Evolutionary conservation across 208 protist genomes (phyloP).

Genomic region (Tritrichomonas musculus): DNA sequence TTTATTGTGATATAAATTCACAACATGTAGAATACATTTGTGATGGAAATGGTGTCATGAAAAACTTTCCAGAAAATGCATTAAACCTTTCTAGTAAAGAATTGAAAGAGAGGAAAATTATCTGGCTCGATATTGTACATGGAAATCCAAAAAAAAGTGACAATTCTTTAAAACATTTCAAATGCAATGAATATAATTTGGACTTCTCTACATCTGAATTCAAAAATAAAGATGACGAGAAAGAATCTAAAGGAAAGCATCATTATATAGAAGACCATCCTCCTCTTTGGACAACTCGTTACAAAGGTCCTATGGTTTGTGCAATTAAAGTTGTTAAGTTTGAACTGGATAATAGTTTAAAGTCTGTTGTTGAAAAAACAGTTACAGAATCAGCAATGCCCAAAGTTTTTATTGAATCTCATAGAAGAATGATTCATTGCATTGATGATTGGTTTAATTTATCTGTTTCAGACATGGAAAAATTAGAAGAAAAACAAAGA

Average conservation of each 20-base stretch:
- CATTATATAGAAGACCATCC: no score
- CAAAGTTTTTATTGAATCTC: neutral
- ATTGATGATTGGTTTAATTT: neutral
- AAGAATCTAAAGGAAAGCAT: no score
- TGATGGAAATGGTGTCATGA: no score
- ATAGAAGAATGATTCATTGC: neutral
- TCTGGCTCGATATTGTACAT: neutral
- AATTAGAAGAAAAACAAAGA: neutral
- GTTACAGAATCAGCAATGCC: neutral
- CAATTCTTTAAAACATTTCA: no score
- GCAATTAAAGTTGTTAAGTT: neutral
- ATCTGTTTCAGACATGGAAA: neutral
- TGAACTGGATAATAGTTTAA: neutral
- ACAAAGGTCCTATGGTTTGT: neutral
- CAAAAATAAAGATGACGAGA: no score
- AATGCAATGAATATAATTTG: no score
- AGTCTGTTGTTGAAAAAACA: neutral
- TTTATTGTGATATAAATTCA: neutral
- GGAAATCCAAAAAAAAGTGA: conserved; percentile 2
- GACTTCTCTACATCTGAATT: no score
- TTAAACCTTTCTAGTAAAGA: neutral
- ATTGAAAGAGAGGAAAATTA: neutral
- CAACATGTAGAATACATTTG: neutral
- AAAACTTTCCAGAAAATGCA: neutral
- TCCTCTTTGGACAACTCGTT: neutral